A percentile compares a stretch with the other conserved stretches of the same genome.
These are phyloP conservation scores for Escallonia rubra DNA, from an alignment of 129 eudicot species.

Conservation along the genomic window DNA sequence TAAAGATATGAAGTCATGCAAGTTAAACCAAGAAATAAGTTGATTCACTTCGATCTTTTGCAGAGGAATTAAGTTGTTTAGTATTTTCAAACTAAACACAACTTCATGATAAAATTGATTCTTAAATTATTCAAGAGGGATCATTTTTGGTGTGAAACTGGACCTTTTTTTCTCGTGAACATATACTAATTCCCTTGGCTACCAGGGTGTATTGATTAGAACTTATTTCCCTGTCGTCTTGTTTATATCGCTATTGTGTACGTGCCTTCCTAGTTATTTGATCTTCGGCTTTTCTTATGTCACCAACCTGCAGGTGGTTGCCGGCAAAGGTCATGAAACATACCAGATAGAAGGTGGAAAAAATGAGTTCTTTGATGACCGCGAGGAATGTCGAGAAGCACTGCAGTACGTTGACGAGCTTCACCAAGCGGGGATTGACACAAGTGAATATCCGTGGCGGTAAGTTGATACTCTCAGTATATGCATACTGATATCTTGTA, in stretches of 20 bases:
- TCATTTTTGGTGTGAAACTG: too few species aligned
- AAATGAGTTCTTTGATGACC: constrained; percentile 80
- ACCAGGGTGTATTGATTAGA: too few species aligned
- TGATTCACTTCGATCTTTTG: background rate
- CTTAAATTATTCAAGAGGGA: too few species aligned
- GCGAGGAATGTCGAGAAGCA: constrained; percentile 97
- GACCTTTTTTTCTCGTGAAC: too few species aligned
- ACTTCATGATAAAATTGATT: too few species aligned
- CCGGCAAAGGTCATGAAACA: constrained; percentile 94
- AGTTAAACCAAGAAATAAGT: background rate
- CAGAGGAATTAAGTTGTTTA: background rate
- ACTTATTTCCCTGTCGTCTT: too few species aligned
- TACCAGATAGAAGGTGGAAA: constrained; percentile 76
- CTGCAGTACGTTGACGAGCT: constrained; percentile 91
- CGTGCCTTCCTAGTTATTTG: too few species aligned
- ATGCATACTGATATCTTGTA: background rate
- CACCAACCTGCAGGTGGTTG: constrained; percentile 55
- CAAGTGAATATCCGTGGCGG: constrained; percentile 99
- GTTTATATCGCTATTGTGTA: too few species aligned
- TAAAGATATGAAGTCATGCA: background rate
- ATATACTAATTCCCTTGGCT: too few species aligned
- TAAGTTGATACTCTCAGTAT: constrained; percentile 19
- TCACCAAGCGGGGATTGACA: constrained; percentile 96
- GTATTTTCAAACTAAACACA: background rate
- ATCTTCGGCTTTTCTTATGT: background rate